These are phyloP conservation scores for Hypholoma fasciculare DNA, from an alignment of 768 basidiomycete genomes.

Conservation along the genomic window DNA sequence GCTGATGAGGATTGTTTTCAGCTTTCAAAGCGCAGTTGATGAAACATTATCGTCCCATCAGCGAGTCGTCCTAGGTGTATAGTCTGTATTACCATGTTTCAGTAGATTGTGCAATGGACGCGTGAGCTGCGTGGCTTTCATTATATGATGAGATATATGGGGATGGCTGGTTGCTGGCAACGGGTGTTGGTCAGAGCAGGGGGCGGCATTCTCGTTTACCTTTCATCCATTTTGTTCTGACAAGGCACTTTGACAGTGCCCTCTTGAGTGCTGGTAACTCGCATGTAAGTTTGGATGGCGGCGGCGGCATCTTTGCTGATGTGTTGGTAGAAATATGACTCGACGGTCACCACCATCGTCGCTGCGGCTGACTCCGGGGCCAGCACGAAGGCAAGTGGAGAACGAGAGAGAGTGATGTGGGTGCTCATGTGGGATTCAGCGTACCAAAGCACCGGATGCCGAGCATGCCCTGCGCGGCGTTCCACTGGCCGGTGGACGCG, in stretches of 20 bases:
- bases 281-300: constrained; percentile 5
- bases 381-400: constrained; percentile 47
- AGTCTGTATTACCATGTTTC: constrained; percentile 7
- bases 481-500: constrained; percentile 29
- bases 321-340: constrained; percentile 41
- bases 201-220: not conserved
- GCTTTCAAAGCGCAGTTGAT: constrained; percentile 74
- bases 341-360: constrained; percentile 70
- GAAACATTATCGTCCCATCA: constrained; percentile 67
- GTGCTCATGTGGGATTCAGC: constrained; percentile 25
- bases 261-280: constrained; percentile 19
- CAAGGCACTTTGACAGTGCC: constrained; percentile 14
- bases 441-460: constrained; percentile 67
- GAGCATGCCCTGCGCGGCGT: constrained; percentile 58
- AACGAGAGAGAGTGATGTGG: not conserved
- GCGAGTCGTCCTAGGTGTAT: constrained; percentile 24
- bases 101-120: constrained; percentile 7
- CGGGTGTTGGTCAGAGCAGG: not conserved
- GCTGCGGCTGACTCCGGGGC: constrained; percentile 61
- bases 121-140: constrained; percentile 9
- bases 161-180: constrained; percentile 10
- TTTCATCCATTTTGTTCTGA: constrained; percentile 8
- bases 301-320: not conserved
- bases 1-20: constrained; percentile 25
- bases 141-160: not conserved